phyloP scores from a whole-genome alignment of 2,329 filamentous ascomycete species.

The Colletotrichum higginsianum region DNA sequence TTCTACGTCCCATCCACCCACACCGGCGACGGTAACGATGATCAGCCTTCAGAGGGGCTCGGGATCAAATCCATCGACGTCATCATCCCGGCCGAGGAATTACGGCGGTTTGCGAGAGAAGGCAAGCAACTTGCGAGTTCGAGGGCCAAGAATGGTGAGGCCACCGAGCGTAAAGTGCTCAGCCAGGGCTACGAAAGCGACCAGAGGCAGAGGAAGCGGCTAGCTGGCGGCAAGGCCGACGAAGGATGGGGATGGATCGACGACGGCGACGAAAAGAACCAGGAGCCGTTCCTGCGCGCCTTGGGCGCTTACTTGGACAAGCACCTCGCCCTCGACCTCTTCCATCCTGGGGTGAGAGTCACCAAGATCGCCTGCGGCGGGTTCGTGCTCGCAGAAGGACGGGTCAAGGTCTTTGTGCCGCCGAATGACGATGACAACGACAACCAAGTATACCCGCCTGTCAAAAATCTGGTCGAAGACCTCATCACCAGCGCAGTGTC shows the following conservation, averaged over 20 bases:
- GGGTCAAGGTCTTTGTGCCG: slow-evolving; percentile 63
- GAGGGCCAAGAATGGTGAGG: slow-evolving; percentile 25
- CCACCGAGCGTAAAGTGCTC: slow-evolving; percentile 37
- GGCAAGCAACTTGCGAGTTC: slow-evolving; percentile 51
- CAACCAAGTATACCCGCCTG: slow-evolving; percentile 18
- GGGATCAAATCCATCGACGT: slow-evolving; percentile 66
- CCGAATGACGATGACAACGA: slow-evolving; percentile 15
- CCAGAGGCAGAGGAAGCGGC: slow-evolving; percentile 56
- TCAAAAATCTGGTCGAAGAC: slow-evolving; percentile 29
- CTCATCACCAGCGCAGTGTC: slow-evolving; percentile 24
- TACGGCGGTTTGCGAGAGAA: slow-evolving; percentile 61
- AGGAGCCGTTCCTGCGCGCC: slow-evolving; percentile 66
- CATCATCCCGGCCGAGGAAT: slow-evolving; percentile 64
- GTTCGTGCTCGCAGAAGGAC: slow-evolving; percentile 67
- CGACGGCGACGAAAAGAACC: slow-evolving; percentile 36
- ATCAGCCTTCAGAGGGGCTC: slow-evolving; percentile 42
- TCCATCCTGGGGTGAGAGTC: slow-evolving; percentile 68
- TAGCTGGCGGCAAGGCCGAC: slow-evolving; percentile 64
- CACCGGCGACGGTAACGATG: slow-evolving; percentile 22
- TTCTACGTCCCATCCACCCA: slow-evolving; percentile 60
- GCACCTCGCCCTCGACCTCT: slow-evolving; percentile 69
- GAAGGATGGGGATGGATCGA: slow-evolving; percentile 68
- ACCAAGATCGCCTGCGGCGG: slow-evolving; percentile 69
- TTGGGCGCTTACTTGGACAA: slow-evolving; percentile 64
- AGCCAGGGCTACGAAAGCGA: slow-evolving; percentile 51